Evolutionary conservation across 306 rosid genomes (phyloP), one percentile per base, ranked within the genome.

Genomic region (Acacia confusa): DNA sequence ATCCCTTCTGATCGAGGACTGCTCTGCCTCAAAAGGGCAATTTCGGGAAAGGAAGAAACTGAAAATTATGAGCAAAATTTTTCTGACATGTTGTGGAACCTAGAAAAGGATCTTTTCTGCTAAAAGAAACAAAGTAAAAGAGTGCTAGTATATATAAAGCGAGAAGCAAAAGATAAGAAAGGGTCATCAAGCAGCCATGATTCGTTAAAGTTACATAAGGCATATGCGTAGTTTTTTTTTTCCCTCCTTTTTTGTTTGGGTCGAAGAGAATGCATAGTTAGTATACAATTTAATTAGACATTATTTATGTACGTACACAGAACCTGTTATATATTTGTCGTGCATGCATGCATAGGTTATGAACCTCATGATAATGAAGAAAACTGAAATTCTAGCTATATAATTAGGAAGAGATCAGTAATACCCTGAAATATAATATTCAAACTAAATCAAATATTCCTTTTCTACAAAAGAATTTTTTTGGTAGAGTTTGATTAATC

Each of bases 91-190:
- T 61, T 41, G 12, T 70, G n/a, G 55, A 48, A 14, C 19, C 17
- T 17, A 75, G 72, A 77, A 82, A 76, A 71, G 38, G 22, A 61
- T 77, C 75, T 74, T 78, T 76, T 63, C 14, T 2, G 32, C 67
- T 70, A 82, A 61, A 82, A 77, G 82, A 78, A 47, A 53, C 36
- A 47, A 72, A 57, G 83, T 45, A 75, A 72, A 34, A 68, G 52
- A 79, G 48, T 20, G 52, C 6, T 6, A 3, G 36, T 24, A 57
- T 53, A 53, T 77, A 9, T 65, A 45, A 81, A 78, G 63, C 57
- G 67, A 82, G 60, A 25, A 86, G 60, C 74, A 79, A 75, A 82
- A 82, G 79, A 85, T 50, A 53, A 41, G 32, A 48, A 81, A 83
- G 63, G 28, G 75, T 47, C 81, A 53, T 72, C 36, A 76, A 74